These are phyloP conservation scores for Pholiota molesta DNA, from an alignment of 768 basidiomycete species.

Conservation along the genomic window DNA sequence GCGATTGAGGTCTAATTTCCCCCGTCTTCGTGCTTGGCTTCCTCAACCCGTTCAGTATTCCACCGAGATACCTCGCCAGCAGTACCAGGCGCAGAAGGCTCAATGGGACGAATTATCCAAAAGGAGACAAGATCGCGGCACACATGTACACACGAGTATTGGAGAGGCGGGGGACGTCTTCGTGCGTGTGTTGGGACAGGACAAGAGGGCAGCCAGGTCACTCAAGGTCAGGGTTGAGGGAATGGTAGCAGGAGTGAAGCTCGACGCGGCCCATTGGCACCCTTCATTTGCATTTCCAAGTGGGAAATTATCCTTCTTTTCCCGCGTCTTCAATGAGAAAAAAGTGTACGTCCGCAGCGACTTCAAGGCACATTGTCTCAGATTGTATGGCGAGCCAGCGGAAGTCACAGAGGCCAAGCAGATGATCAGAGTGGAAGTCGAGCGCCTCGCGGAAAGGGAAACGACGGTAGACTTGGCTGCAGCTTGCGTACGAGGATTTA, in stretches of 20 bases:
- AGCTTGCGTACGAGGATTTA: constrained; percentile 49
- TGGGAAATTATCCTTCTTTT: constrained; percentile 38
- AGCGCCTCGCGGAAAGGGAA: constrained; percentile 43
- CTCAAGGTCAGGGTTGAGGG: constrained; percentile 64
- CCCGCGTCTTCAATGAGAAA: constrained; percentile 22
- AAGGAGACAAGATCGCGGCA: constrained; percentile 34
- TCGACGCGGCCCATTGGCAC: constrained; percentile 55
- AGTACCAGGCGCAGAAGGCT: constrained; percentile 52
- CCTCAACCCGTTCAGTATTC: constrained; percentile 54
- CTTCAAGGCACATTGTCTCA: constrained; percentile 46
- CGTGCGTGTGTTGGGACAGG: constrained; percentile 50
- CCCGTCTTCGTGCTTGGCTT: constrained; percentile 38
- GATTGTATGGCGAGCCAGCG: constrained; percentile 45
- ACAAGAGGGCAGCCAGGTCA: constrained; percentile 54
- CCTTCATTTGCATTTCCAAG: constrained; percentile 34
- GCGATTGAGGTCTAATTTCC: constrained; percentile 21
- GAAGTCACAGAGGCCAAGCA: constrained; percentile 44
- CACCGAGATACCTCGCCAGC: constrained; percentile 47
- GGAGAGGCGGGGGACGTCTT: constrained; percentile 28
- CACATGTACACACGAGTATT: constrained; percentile 22
- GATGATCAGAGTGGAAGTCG: constrained; percentile 50
- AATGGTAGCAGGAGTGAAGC: constrained; percentile 50
- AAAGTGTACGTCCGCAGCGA: constrained; percentile 49
- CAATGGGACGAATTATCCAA: constrained; percentile 50
- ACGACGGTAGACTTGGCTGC: constrained; percentile 31